These are phyloP conservation scores for Przewalskia tangutica DNA, from an alignment of 257 asterid species.

Conservation along the genomic window DNA sequence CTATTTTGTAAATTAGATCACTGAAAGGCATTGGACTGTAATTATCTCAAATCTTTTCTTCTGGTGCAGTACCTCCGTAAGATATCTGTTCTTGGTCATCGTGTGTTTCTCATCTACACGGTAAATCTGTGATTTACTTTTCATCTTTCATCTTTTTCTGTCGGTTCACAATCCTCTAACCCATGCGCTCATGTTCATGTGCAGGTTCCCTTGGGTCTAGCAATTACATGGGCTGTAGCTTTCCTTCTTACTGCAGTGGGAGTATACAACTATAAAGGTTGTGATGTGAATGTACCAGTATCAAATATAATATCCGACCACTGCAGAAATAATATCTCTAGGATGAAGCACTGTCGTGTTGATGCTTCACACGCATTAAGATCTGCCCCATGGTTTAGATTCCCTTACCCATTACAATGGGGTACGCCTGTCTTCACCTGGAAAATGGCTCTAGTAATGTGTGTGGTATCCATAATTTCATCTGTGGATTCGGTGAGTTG, in stretches of 20 bases:
- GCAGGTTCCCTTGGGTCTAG: constrained; percentile 82
- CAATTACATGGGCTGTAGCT: constrained; percentile 78
- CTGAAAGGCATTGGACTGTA: too few relatives aligned
- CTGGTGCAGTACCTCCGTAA: constrained; percentile 92
- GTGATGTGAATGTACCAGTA: constrained; percentile 71
- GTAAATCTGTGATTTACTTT: constrained; percentile 27
- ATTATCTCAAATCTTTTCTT: background rate
- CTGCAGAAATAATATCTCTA: constrained; percentile 72
- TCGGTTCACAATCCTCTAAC: background rate
- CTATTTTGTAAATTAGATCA: too few relatives aligned
- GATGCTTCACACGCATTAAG: constrained; percentile 78
- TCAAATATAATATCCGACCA: constrained; percentile 71
- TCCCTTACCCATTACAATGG: constrained; percentile 97
- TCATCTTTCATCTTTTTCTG: background rate
- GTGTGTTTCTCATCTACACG: constrained; percentile 76
- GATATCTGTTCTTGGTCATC: constrained; percentile 84
- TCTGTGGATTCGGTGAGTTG: constrained; percentile 92
- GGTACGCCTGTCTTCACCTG: constrained; percentile 83
- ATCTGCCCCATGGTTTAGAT: constrained; percentile 88
- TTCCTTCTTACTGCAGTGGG: constrained; percentile 80
- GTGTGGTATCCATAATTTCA: constrained; percentile 79
- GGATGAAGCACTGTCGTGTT: constrained; percentile 79
- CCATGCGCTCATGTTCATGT: background rate
- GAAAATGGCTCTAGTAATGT: constrained; percentile 96
- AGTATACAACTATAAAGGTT: constrained; percentile 74